Percentiles rank a stretch among this genome's conserved stretches.
Conservation (phyloP, 2,329 filamentous ascomycete genomes). For the Neopestalotiopsis clavispora region DNA sequence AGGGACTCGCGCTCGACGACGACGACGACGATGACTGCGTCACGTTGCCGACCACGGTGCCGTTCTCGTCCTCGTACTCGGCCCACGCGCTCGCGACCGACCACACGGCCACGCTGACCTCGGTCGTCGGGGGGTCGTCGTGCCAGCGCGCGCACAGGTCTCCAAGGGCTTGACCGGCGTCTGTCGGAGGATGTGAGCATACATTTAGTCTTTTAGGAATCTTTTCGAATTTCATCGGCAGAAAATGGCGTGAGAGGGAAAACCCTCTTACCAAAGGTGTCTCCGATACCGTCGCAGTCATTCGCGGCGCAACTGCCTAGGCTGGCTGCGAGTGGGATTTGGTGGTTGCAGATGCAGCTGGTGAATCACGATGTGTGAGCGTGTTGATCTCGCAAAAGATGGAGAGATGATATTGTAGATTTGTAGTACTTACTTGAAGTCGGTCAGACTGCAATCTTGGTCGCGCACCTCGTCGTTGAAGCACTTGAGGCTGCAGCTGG, state of each 20-base stretch:
- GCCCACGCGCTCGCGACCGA: slow-evolving; percentile 44
- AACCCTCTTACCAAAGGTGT: background rate
- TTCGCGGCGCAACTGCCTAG: background rate
- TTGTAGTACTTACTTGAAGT: background rate
- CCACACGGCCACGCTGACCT: slow-evolving; percentile 31
- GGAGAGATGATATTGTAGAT: too few species aligned
- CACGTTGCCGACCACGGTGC: slow-evolving; percentile 31
- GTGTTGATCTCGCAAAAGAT: too few species aligned
- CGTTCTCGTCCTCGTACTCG: slow-evolving; percentile 28
- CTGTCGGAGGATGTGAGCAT: background rate
- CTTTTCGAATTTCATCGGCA: too few species aligned
- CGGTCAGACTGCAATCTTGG: background rate
- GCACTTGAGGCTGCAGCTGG: background rate
- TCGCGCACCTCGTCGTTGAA: background rate
- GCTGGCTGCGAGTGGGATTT: background rate
- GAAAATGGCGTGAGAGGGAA: too few species aligned
- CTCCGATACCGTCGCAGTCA: background rate
- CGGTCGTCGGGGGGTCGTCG: background rate
- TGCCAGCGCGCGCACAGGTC: background rate
- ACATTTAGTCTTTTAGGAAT: background rate
- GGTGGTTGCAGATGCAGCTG: slow-evolving; percentile 3
- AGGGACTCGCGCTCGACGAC: too few species aligned
- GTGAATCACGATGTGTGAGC: too few species aligned
- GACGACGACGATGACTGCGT: slow-evolving; percentile 19
- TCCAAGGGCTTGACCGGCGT: slow-evolving; percentile 1